These are phyloP conservation scores for Lentinula raphanica DNA, from an alignment of 768 basidiomycete species.

Conservation along the genomic window DNA sequence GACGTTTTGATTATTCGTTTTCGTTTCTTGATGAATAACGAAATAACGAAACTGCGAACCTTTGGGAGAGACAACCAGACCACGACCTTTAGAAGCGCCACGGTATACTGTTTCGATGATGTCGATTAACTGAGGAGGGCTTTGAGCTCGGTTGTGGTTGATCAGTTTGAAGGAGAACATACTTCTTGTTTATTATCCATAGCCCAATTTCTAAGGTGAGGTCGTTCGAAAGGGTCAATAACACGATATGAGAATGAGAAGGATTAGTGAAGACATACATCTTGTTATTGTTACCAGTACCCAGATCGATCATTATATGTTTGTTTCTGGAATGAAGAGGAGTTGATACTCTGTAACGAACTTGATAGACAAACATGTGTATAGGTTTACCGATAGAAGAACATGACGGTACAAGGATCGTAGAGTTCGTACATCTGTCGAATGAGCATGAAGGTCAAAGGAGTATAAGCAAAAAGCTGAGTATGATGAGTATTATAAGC, in stretches of 20 bases:
- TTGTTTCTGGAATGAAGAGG: slow-evolving; percentile 61
- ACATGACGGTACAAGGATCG: slow-evolving; percentile 96
- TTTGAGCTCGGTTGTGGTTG: background rate
- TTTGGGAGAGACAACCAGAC: slow-evolving; percentile 96
- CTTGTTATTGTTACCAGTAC: slow-evolving; percentile 99
- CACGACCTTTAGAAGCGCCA: slow-evolving; percentile 94
- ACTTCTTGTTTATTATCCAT: slow-evolving; percentile 99
- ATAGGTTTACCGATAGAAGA: slow-evolving; percentile 83
- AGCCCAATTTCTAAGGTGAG: slow-evolving; percentile 99
- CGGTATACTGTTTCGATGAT: slow-evolving; percentile 98
- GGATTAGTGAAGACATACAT: slow-evolving; percentile 54
- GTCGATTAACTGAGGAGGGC: slow-evolving; percentile 74
- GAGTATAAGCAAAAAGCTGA: background rate
- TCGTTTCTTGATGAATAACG: background rate
- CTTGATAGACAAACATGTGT: background rate
- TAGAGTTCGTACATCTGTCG: slow-evolving; percentile 96
- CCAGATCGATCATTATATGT: slow-evolving; percentile 99
- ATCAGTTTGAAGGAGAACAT: slow-evolving; percentile 12
- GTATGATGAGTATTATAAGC: slow-evolving; percentile 19
- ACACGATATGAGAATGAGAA: background rate
- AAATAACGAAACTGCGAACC: slow-evolving; percentile 57
- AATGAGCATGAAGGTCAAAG: background rate
- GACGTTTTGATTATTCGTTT: background rate
- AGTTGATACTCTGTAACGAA: no score
- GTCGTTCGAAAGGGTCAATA: slow-evolving; percentile 7